Conservation (phyloP, 768 basidiomycete species). For the Crassisporium funariophilum region DNA sequence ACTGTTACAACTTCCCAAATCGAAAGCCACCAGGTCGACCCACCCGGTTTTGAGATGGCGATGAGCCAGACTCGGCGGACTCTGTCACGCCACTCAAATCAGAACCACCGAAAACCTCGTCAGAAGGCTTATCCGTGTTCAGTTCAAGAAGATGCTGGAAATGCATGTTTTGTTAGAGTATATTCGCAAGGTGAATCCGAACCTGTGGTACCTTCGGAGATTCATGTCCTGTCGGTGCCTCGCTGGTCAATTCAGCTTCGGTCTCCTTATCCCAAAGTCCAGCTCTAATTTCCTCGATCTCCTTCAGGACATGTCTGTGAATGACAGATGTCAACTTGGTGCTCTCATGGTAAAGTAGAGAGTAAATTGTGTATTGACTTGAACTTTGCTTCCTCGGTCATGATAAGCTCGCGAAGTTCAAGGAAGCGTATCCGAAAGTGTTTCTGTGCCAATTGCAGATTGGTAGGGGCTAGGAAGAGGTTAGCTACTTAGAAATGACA, state of each 20-base stretch:
- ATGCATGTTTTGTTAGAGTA: conserved; percentile 2
- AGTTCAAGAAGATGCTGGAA: neutral
- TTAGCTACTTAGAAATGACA: conserved; percentile 5
- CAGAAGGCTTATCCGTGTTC: conserved; percentile 14
- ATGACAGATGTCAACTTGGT: conserved; percentile 1
- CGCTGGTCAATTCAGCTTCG: conserved; percentile 29
- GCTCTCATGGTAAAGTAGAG: neutral
- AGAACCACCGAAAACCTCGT: conserved; percentile 33
- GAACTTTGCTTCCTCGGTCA: conserved; percentile 76
- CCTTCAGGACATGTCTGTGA: conserved; percentile 62
- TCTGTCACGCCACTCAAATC: conserved; percentile 38
- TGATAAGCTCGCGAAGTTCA: conserved; percentile 73
- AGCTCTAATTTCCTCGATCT: conserved; percentile 76
- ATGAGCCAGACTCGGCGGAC: conserved; percentile 21
- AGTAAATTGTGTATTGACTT: conserved; percentile 47
- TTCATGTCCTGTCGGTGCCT: neutral
- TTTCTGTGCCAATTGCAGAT: conserved; percentile 73
- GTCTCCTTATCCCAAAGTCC: conserved; percentile 66
- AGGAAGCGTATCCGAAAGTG: conserved; percentile 69
- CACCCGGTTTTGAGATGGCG: conserved; percentile 26
- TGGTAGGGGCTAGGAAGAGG: conserved; percentile 52
- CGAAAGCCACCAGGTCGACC: conserved; percentile 1
- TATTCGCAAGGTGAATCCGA: neutral
- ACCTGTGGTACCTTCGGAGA: neutral
- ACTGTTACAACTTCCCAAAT: neutral